phyloP scores from a whole-genome alignment of 805 yeast species.

The Zygoascus bituminiphila region DNA sequence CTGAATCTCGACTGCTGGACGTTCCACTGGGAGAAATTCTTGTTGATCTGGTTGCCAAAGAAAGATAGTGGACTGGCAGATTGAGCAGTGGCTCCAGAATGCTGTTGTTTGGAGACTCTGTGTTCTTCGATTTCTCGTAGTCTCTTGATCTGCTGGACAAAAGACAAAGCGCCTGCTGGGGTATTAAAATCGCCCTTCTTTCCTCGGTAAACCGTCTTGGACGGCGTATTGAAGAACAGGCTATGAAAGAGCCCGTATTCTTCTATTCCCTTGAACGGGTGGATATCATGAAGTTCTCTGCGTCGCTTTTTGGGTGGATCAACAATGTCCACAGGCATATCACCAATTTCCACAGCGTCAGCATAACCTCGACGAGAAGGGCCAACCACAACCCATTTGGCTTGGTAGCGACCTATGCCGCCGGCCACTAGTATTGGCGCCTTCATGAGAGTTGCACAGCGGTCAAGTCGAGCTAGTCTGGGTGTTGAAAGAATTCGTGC shows the following conservation, averaged over 20 bases:
- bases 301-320: neutral
- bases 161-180: constrained; percentile 3
- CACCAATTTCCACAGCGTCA: neutral
- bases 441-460: neutral
- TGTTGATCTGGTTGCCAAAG: constrained; percentile 1
- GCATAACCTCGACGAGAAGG: neutral
- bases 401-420: neutral
- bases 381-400: neutral
- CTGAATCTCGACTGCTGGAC: constrained; percentile 7
- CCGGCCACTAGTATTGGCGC: neutral
- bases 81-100: neutral
- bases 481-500: too few relatives aligned
- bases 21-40: constrained; percentile 6
- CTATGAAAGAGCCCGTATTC: constrained; percentile 4
- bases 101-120: neutral
- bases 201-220: neutral
- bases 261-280: constrained; percentile 5
- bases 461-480: too few relatives aligned
- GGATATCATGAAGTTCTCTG: neutral
- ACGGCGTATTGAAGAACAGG: neutral
- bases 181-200: neutral
- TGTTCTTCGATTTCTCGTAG: constrained; percentile 13
- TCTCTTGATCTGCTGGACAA: constrained; percentile 14
- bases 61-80: neutral
- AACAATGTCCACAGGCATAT: neutral